These are phyloP conservation scores for Rhipidocladum racemiflorum DNA, from an alignment of 176 grass and related monocot species.

Conservation along the genomic window DNA sequence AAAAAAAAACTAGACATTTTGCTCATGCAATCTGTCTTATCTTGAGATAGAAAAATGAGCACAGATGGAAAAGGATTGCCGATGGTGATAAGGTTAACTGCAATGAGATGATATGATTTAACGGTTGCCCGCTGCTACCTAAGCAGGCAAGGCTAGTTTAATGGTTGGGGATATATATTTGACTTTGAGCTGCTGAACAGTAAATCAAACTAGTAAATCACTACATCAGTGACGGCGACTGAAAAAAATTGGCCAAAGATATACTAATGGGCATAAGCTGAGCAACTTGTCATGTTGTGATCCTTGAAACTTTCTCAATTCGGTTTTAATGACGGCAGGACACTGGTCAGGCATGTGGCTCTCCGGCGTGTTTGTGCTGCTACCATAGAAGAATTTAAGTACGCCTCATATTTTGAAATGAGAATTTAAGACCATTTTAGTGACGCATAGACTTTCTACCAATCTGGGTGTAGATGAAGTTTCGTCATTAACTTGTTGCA, in stretches of 20 bases:
- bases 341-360: background rate
- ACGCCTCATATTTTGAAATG: background rate
- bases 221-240: constrained; percentile 11
- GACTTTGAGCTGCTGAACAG: constrained; percentile 26
- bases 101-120: background rate
- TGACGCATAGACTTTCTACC: background rate
- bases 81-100: constrained; percentile 3
- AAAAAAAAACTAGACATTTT: constrained; percentile 11
- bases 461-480: background rate
- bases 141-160: background rate
- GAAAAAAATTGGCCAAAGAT: background rate
- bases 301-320: background rate
- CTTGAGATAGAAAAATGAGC: constrained; percentile 17
- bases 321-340: background rate
- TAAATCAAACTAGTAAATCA: background rate
- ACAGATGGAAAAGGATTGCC: background rate
- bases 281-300: constrained; percentile 11
- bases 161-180: background rate
- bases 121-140: background rate
- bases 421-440: background rate
- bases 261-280: background rate
- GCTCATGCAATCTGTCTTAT: constrained; percentile 8
- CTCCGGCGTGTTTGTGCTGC: background rate
- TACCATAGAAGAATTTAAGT: background rate
- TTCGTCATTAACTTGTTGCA: background rate